Base-by-base conservation (phyloP, 495 filamentous ascomycete species). In the Elaphomyces granulatus region DNA sequence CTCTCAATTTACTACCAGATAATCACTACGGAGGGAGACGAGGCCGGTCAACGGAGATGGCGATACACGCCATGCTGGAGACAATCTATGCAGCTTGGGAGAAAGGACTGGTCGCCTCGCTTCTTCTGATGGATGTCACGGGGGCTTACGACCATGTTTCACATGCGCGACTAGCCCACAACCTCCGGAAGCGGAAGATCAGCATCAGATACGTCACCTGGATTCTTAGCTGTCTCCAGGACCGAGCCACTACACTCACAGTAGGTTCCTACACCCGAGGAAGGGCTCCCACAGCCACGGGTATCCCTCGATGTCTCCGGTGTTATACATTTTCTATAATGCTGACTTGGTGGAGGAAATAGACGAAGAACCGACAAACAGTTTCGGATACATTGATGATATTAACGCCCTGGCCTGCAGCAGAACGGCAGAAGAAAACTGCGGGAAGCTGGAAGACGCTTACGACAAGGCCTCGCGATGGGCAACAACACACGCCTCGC, bases 91-190 rank as follows among this genome's bases (percentile, higher is more conserved):
- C 6, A 2, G 54, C 50, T 1, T 63, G 46, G 49, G 39, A 47
- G 4, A 15, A 20, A 2, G 18, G 34, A 3, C 10, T 34, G 1
- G 34, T 37, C 3, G 50, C 42, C 0, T 32, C 36, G 2, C 30
- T 51, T 16, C 30, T 59, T 0, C 35, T 45, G 6, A 40, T 59
- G 0, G 52, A 58, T 18, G 37, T 56, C 0, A 20, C 53, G 1
- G 52, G 57, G 1, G 59, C 55, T 0, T 64, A 55, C 19, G 46
- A 64, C 28, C 51, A 52, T 20, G 51, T 60, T 7, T 50, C 42
- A 0, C 44, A 49, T 30, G 16, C 15, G 8, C 17, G 49, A 4
- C 43, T 60, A 1, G 30, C 57, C 0, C 31, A 54, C n/a, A 57
- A 53, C 36, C 34, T 61, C 2, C 18, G 15, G 7, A 48, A 45